These are phyloP conservation scores for Fennellomyces sp. DNA, from an alignment of 371 early-diverging fungal genomes.

Conservation along the genomic window DNA sequence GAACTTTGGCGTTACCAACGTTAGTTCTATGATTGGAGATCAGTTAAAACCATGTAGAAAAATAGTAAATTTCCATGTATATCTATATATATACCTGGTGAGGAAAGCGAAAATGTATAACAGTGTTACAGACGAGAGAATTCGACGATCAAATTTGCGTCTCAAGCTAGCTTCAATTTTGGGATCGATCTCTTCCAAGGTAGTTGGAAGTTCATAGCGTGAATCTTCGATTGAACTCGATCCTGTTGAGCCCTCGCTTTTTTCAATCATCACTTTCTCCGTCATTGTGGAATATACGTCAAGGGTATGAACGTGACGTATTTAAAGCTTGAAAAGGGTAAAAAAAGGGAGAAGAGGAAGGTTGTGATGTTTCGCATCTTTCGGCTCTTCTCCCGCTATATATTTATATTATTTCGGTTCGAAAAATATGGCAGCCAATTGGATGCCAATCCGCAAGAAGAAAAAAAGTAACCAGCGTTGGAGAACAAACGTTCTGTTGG, in stretches of 20 bases:
- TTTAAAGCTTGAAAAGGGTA: neutral
- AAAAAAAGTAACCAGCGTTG: constrained; percentile 11
- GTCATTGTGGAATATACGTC: neutral
- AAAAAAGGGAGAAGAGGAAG: neutral
- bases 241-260: neutral
- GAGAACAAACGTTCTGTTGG: neutral
- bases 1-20: constrained; percentile 46
- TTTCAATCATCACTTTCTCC: neutral
- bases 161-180: constrained; percentile 18
- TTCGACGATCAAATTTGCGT: constrained; percentile 31
- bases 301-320: too few relatives aligned
- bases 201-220: too few relatives aligned
- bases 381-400: neutral
- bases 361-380: neutral
- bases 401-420: constrained; percentile 17
- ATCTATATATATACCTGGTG: constrained; percentile 37
- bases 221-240: neutral
- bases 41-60: too few relatives aligned
- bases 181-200: constrained; percentile 19
- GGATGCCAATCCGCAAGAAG: constrained; percentile 1
- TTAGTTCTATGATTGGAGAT: constrained; percentile 41
- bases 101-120: constrained; percentile 39
- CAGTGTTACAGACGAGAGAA: constrained; percentile 28
- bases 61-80: too few relatives aligned
- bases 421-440: constrained; percentile 23